Evolutionary conservation across 805 yeast genomes (phyloP), one percentile per base, ranked within the genome.

Genomic region (Yarrowia keelungensis): DNA sequence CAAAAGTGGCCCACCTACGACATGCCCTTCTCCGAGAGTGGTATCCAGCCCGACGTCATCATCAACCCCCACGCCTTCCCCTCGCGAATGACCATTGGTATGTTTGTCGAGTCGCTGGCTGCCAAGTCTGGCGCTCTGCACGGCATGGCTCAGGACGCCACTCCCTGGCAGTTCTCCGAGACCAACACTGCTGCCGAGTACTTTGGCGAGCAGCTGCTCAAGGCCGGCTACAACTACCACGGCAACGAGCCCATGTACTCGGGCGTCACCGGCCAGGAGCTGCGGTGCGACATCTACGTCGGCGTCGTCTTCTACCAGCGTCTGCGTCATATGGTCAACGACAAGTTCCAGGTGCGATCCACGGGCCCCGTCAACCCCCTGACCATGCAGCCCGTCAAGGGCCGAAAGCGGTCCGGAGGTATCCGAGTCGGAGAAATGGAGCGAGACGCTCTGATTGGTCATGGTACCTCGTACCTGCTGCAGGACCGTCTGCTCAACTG

Each of bases 371-470:
- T 95, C 36, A 94, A 94, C 80, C 87, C 95, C 45, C 85, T 95
- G 78, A 95, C 98, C 16, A 92, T 94, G 98, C 99, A 95, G 84
- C 99, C 99, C 49, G 99, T 95, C 69, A 95, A 95, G 82, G 99
- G 99, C 76, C 89, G 99, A 83, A 95, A 95, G 88, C 88, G 98
- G 82, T 88, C 90, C 73, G 99, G 99, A 81, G 99, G 99, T 89
- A 95, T 95, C 74, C 96, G 99, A 85, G 97, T 95, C 47, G 99
- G 99, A 79, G 99, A 95, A 80, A 95, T 95, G 99, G 99, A 95
- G 82, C 90, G 99, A 82, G 99, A 95, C 85, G 99, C 99, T 1
- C 83, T 95, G 75, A 92, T 95, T 79, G 99, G 98, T 70, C 99
- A 95, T 77, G 99, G 99, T 80, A 90, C 99, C 8, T 92, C 99